Percentiles rank a stretch among this genome's conserved stretches.
phyloP scores from a whole-genome alignment of 257 asterid species.

The Anisodus tanguticus region DNA sequence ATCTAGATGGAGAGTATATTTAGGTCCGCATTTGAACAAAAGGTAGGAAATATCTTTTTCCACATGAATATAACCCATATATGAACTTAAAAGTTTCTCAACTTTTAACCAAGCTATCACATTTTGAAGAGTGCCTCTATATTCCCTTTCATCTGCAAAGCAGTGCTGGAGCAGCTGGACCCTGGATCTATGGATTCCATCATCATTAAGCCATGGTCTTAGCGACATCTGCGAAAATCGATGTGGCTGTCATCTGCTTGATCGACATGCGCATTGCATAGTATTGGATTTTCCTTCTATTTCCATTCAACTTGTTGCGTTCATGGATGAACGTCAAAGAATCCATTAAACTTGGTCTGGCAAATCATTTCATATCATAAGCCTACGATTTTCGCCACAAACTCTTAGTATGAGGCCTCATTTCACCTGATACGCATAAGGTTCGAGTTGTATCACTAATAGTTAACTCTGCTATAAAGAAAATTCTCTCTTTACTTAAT shows the following conservation, averaged over 20 bases:
- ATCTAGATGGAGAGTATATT: not conserved
- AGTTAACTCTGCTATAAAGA: constrained; percentile 43
- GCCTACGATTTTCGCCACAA: constrained; percentile 54
- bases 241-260: constrained; percentile 41
- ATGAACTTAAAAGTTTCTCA: not conserved
- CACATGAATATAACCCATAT: not conserved
- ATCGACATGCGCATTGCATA: constrained; percentile 42
- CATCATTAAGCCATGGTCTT: not conserved
- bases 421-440: constrained; percentile 39
- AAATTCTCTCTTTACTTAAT: constrained; percentile 40
- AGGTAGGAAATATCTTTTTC: not conserved
- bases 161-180: not conserved
- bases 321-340: constrained; percentile 41
- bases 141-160: not conserved
- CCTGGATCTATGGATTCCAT: not conserved
- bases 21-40: not conserved
- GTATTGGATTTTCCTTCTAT: constrained; percentile 30
- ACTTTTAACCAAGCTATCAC: not conserved
- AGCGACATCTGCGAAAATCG: constrained; percentile 24
- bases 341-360: constrained; percentile 44
- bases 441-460: constrained; percentile 48
- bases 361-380: constrained; percentile 44
- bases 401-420: constrained; percentile 38
- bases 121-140: not conserved
- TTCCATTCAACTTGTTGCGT: constrained; percentile 23